These are phyloP conservation scores for Cladosporium colombiae DNA, from an alignment of 2,329 filamentous ascomycete genomes.

Conservation along the genomic window DNA sequence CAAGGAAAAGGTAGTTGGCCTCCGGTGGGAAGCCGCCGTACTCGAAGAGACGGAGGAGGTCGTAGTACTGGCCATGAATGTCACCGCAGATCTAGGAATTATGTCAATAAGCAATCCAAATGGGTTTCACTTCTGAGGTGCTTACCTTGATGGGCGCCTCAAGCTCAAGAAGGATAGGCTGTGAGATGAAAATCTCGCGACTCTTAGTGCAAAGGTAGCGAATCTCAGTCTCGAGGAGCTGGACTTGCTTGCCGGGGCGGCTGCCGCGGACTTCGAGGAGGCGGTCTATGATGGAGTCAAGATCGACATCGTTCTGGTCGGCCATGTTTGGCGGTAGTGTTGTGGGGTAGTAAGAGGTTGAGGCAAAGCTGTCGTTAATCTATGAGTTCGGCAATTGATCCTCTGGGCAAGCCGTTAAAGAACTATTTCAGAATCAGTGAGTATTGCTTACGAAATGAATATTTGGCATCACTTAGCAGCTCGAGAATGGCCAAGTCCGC, in stretches of 20 bases:
- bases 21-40: constrained; percentile 98
- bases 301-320: constrained; percentile 86
- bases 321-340: constrained; percentile 55
- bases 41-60: constrained; percentile 94
- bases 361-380: constrained; percentile 17
- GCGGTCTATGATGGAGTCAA: constrained; percentile 99
- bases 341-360: not conserved
- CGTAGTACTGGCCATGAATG: constrained; percentile 99
- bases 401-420: constrained; percentile 17
- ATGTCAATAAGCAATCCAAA: constrained; percentile 22
- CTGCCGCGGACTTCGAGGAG: constrained; percentile 96
- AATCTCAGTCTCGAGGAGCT: constrained; percentile 94
- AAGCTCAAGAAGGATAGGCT: constrained; percentile 95
- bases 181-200: constrained; percentile 98
- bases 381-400: constrained; percentile 16
- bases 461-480: not conserved
- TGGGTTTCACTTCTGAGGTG: not conserved
- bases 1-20: constrained; percentile 98
- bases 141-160: constrained; percentile 98
- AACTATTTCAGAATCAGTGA: constrained; percentile 6
- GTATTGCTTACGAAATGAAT: not conserved
- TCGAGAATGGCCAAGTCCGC: not conserved
- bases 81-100: constrained; percentile 86
- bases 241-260: constrained; percentile 97
- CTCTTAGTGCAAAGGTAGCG: constrained; percentile 97